These are phyloP conservation scores for Amanita muscaria DNA, from an alignment of 768 basidiomycete species.

Conservation along the genomic window DNA sequence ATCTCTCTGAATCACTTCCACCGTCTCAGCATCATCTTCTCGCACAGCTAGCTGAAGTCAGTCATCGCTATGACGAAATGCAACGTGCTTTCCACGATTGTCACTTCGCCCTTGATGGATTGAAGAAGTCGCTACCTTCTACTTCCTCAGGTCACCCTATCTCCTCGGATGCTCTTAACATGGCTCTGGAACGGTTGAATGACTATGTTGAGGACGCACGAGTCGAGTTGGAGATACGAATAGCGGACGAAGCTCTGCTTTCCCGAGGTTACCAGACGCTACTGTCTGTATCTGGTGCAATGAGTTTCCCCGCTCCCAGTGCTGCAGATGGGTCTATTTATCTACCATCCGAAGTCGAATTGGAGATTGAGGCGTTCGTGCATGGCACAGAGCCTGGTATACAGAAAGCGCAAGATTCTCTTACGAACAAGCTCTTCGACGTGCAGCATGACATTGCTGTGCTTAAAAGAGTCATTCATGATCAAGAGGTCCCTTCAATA, in stretches of 20 bases:
- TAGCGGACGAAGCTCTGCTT: constrained; percentile 63
- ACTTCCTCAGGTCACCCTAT: constrained; percentile 14
- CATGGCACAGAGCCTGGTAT: constrained; percentile 43
- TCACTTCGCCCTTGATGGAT: constrained; percentile 52
- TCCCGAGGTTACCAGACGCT: constrained; percentile 60
- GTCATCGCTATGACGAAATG: constrained; percentile 49
- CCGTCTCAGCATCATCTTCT: constrained; percentile 31
- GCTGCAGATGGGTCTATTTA: constrained; percentile 14
- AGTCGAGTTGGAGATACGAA: constrained; percentile 75
- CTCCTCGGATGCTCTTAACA: constrained; percentile 31
- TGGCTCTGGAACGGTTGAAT: constrained; percentile 51
- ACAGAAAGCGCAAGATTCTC: constrained; percentile 35
- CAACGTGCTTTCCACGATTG: constrained; percentile 64
- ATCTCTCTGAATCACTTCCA: constrained; percentile 6
- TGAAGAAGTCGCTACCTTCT: constrained; percentile 28
- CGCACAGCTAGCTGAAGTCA: constrained; percentile 32
- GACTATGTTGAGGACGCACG: constrained; percentile 74
- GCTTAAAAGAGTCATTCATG: constrained; percentile 53
- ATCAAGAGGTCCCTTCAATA: constrained; percentile 23
- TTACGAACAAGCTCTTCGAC: constrained; percentile 57
- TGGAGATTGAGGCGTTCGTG: constrained; percentile 47
- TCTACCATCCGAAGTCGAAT: constrained; percentile 31
- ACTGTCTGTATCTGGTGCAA: constrained; percentile 48
- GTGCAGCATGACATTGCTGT: constrained; percentile 69
- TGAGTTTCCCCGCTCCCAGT: constrained; percentile 11